Evolutionary conservation across 2,329 filamentous ascomycete species (phyloP).

Genomic region (Aspergillus ruber): DNA sequence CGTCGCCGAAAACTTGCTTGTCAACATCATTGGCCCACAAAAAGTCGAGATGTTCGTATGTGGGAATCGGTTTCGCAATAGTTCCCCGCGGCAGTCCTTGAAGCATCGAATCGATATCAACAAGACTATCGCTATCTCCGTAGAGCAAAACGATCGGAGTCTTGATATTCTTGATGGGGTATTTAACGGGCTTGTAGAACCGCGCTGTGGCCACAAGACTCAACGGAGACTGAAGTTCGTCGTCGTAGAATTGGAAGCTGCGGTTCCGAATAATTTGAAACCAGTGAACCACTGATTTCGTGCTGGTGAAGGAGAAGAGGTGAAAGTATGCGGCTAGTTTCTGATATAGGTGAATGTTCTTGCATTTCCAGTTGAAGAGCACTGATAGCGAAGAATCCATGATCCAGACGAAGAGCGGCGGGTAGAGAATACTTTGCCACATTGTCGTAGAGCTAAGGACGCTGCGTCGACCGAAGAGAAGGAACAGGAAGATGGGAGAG

Average conservation of each 20-base stretch:
- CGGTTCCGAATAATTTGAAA: slow-evolving; percentile 98
- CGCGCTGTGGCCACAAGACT: slow-evolving; percentile 65
- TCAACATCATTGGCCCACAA: slow-evolving; percentile 87
- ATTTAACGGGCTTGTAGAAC: slow-evolving; percentile 91
- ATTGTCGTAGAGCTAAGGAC: slow-evolving; percentile 90
- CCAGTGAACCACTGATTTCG: slow-evolving; percentile 97
- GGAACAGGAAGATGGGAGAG: slow-evolving; percentile 83
- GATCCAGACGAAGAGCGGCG: slow-evolving; percentile 79
- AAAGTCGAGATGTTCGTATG: slow-evolving; percentile 96
- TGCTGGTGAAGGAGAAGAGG: slow-evolving; percentile 92
- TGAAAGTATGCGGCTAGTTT: slow-evolving; percentile 95
- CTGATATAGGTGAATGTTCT: slow-evolving; percentile 77
- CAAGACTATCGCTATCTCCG: slow-evolving; percentile 85
- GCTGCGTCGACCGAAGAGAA: slow-evolving; percentile 84
- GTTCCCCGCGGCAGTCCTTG: slow-evolving; percentile 80
- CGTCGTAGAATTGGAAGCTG: slow-evolving; percentile 97
- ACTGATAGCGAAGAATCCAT: slow-evolving; percentile 78
- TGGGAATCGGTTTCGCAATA: slow-evolving; percentile 75
- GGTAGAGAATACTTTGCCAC: slow-evolving; percentile 95
- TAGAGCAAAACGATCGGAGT: slow-evolving; percentile 92
- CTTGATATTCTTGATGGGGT: slow-evolving; percentile 93
- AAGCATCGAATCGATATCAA: slow-evolving; percentile 90
- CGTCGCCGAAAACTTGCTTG: slow-evolving; percentile 77
- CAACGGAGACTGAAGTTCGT: slow-evolving; percentile 76
- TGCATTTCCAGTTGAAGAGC: slow-evolving; percentile 81